phyloP scores from a whole-genome alignment of 768 basidiomycete species.

The Pulveroboletus sp. region DNA sequence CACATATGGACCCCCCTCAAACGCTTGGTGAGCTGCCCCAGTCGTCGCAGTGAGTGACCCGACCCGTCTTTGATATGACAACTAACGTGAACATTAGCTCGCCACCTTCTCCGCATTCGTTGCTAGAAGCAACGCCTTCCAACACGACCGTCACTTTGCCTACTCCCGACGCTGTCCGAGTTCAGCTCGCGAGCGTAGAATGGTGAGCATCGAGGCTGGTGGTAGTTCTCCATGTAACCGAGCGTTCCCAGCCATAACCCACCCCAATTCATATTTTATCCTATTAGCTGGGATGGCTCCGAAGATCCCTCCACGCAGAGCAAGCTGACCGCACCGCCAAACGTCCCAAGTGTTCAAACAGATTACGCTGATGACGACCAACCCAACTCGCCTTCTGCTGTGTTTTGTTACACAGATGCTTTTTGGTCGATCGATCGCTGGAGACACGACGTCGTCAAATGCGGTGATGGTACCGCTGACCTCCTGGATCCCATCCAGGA shows the following conservation, averaged over 20 bases:
- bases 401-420: slow-evolving; percentile 19
- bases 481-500: slow-evolving; percentile 19
- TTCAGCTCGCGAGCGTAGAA: slow-evolving; percentile 14
- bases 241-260: slow-evolving; percentile 11
- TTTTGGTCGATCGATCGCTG: slow-evolving; percentile 21
- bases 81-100: neutral
- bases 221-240: neutral
- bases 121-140: slow-evolving; percentile 15
- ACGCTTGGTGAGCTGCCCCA: neutral
- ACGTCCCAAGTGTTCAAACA: neutral
- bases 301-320: slow-evolving; percentile 25
- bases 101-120: neutral
- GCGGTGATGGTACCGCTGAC: neutral
- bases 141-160: slow-evolving; percentile 29
- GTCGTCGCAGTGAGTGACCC: neutral
- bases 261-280: slow-evolving; percentile 25
- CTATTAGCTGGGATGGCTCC: slow-evolving; percentile 23
- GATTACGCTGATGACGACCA: slow-evolving; percentile 33
- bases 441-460: slow-evolving; percentile 16
- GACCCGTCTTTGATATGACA: no score
- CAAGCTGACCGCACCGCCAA: neutral
- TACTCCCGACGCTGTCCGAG: slow-evolving; percentile 17
- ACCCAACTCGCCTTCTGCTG: slow-evolving; percentile 22
- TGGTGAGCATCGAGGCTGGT: slow-evolving; percentile 1
- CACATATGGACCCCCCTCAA: neutral